These are phyloP conservation scores for Pseudocercospora ulei DNA, from an alignment of 2,329 filamentous ascomycete genomes.

Conservation along the genomic window DNA sequence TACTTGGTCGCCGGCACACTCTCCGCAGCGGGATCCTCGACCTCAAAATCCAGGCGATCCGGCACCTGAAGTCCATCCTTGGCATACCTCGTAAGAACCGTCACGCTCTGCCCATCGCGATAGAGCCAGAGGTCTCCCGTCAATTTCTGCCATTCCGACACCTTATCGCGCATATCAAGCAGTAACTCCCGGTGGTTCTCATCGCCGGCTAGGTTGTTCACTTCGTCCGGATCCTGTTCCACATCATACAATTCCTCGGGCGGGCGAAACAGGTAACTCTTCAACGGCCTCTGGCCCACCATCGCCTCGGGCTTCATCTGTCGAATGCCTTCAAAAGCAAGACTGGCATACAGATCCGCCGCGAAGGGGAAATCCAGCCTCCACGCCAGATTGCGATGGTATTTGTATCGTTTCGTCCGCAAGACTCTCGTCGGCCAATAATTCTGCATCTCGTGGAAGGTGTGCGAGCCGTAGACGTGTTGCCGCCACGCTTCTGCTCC, in stretches of 20 bases:
- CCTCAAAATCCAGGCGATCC: constrained; percentile 26
- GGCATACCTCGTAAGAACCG: constrained; percentile 16
- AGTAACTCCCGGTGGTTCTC: constrained; percentile 31
- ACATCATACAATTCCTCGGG: constrained; percentile 44
- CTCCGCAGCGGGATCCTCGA: constrained; percentile 13
- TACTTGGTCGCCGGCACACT: constrained; percentile 9
- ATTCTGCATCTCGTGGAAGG: constrained; percentile 45
- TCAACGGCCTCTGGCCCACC: constrained; percentile 38
- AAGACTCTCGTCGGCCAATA: constrained; percentile 46
- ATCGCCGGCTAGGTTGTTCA: constrained; percentile 39
- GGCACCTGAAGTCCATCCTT: constrained; percentile 24
- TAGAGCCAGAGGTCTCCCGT: constrained; percentile 35
- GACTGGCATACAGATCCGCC: constrained; percentile 36
- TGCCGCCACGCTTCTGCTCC: constrained; percentile 28
- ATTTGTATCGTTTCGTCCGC: constrained; percentile 41
- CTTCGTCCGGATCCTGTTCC: constrained; percentile 40
- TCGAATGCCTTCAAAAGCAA: constrained; percentile 42
- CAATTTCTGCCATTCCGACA: constrained; percentile 34
- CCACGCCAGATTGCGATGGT: constrained; percentile 46
- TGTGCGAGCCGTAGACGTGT: constrained; percentile 46
- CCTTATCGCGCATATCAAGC: constrained; percentile 29
- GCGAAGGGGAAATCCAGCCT: constrained; percentile 19
- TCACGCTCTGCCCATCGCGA: constrained; percentile 25
- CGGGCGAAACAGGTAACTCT: constrained; percentile 39
- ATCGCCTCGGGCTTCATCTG: constrained; percentile 32